Evolutionary conservation across 345 rosid species (phyloP), one percentile per base, ranked within the genome.

Genomic region (Arabidopsis suecica): DNA sequence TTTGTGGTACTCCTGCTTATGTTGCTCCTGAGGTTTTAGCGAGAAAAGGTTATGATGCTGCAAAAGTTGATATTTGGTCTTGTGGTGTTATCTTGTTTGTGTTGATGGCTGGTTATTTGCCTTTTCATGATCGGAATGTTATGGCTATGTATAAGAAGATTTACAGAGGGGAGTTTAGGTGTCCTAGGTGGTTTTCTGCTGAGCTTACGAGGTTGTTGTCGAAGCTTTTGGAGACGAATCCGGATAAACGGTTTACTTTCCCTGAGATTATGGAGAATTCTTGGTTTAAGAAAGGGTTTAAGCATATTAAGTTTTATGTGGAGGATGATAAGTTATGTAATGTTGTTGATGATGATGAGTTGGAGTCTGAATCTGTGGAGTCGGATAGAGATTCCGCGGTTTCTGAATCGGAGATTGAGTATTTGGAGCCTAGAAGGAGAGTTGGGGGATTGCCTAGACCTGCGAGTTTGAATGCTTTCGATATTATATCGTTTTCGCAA

Each of bases 21-120:
- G 93, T 88, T 13, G 93, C 98, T 9, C 98, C 98, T 23, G 98
- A 93, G 87, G 94, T 93, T 10, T 65, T 93, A 32, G 83, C 86
- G 0, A 78, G 93, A 42, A 88, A 79, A 55, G 93, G 91, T 0
- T 93, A 93, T 71, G 94, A 91, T 47, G 98, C 93, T 0, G 90
- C 90, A 0, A 91, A 88, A 60, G 96, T 89, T 3, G 98, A 88
- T 75, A 78, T 88, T 30, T 93, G 98, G 98, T 89, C 98, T 76
- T 93, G 98, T 66, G 98, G 98, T 9, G 94, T 93, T 0, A 78
- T 93, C 44, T 75, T 91, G 71, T 91, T 89, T 79, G 93, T 93
- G 53, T 73, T 93, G 7, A 78, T 93, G 84, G 86, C 97, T 0
- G 97, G 93, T 14, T 68, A 80, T 41, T 77, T 93, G 18, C 98